Base-by-base conservation (phyloP, 306 rosid genomes). In the Cyclanthera cordifolia region DNA sequence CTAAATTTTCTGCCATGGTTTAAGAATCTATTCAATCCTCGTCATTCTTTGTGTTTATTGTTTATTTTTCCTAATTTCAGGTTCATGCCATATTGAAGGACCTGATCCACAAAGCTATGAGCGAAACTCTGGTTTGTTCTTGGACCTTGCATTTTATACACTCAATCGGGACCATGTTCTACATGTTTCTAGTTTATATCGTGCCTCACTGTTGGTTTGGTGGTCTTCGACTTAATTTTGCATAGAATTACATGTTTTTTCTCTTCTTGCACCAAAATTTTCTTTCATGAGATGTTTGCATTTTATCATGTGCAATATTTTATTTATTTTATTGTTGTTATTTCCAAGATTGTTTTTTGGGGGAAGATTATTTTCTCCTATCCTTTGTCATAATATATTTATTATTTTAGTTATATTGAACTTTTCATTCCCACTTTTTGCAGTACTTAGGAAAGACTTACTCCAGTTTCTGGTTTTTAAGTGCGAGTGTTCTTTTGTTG, bases 31-130 rank as follows among this genome's bases (percentile, higher is more conserved):
- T 65, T 23, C 15, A 32, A 23, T 24, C 2, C 14, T 65, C 30
- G 24, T 65, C 23, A 23, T 45, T 45, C 54, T 65, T 21, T 11
- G 15, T 45, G n/a, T 6, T 45, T 5, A 20, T 3, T 17, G 9
- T 61, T 1, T 34, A 6, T 63, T 70, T 70, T 69, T 72, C 46
- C 59, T 69, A 45, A 76, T 75, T 61, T 52, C 86, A 89, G 96
- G 95, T 87, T 65, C 96, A 92, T 74, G 37, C 84, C 70, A 9
- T 87, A 64, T 76, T 89, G 68, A 92, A 89, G 74, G 95, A 89
- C 64, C 79, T 92, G 19, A 81, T 85, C 82, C 98, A 89, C 90
- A 87, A 84, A 80, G 85, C 95, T 75, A 73, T 84, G 70, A 79
- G 69, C 51, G 93, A 89, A 82, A 92, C 98, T 69, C 71, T 80